Conservation (phyloP, 2,329 filamentous ascomycete species). For the Sphaerostilbella broomeana region DNA sequence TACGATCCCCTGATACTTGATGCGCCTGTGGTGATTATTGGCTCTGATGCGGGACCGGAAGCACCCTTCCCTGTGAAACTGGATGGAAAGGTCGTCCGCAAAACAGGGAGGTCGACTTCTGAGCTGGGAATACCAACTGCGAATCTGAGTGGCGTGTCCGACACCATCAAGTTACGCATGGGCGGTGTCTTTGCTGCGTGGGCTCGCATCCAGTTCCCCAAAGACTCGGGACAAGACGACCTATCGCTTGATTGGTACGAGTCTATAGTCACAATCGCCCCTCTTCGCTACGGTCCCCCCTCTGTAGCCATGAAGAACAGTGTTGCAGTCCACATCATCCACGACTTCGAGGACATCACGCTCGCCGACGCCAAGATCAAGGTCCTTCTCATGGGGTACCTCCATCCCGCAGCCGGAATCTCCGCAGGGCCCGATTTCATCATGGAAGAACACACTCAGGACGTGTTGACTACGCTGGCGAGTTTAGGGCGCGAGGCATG, state of each 20-base stretch:
- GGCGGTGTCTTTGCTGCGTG: slow-evolving; percentile 61
- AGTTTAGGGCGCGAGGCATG: slow-evolving; percentile 42
- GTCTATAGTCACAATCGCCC: slow-evolving; percentile 50
- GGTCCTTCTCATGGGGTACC: slow-evolving; percentile 53
- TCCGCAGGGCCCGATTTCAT: slow-evolving; percentile 18
- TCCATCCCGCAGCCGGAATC: slow-evolving; percentile 32
- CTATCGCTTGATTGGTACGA: slow-evolving; percentile 48
- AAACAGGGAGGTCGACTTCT: slow-evolving; percentile 34
- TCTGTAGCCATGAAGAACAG: slow-evolving; percentile 42
- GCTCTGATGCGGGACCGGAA: slow-evolving; percentile 44
- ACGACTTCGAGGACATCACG: slow-evolving; percentile 38
- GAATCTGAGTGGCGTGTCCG: slow-evolving; percentile 45
- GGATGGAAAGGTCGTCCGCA: slow-evolving; percentile 39
- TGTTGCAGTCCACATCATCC: slow-evolving; percentile 48
- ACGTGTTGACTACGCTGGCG: slow-evolving; percentile 37
- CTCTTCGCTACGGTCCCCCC: slow-evolving; percentile 39
- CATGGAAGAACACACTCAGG: slow-evolving; percentile 28
- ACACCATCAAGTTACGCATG: slow-evolving; percentile 47
- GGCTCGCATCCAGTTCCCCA: slow-evolving; percentile 37
- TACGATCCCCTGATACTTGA: slow-evolving; percentile 32
- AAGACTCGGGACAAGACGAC: slow-evolving; percentile 22
- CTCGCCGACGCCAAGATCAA: slow-evolving; percentile 42
- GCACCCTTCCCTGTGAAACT: slow-evolving; percentile 49
- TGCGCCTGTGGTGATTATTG: slow-evolving; percentile 34
- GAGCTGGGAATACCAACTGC: slow-evolving; percentile 47